Evolutionary conservation across 2,329 filamentous ascomycete species (phyloP), one percentile per base, ranked within the genome.

Genomic region (Grosmannia clavigera): DNA sequence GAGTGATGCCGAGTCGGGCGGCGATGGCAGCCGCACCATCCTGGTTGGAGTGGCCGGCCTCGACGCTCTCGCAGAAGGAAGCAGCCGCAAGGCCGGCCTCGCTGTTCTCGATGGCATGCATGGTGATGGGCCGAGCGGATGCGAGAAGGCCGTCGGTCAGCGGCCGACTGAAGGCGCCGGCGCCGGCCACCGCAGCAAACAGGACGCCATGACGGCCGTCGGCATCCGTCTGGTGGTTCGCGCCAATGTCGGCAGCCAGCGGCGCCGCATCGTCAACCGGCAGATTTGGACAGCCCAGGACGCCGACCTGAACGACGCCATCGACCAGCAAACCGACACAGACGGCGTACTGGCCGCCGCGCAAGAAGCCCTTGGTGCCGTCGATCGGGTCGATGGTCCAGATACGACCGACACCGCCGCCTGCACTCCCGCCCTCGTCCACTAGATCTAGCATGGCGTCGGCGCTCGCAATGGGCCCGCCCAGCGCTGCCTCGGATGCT

Each of bases 381-480:
- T 99, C 94, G 64, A 99, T 96, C 62, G 94, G 94, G 73, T 99
- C 94, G 61, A 99, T 85, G 50, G 92, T 89, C 94, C 94, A 99
- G 72, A 97, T 90, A 66, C 94, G 81, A 64, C 90, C 91, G 65
- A 77, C 80, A 62, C 75, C 72, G 33, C 90, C 90, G 62, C 90
- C 90, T 61, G 81, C 74, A 73, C 85, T 89, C 70, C 81, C 82
- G 51, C 86, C 86, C 63, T 74, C 73, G 74, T 89, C 86, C 65
- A 90, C 84, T 48, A 85, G 74, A 65, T 82, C 77, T 57, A 82
- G 67, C 79, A 81, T 81, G 48, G 74, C 75, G 59, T 84, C 79
- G 56, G 81, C 78, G 62, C 72, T 79, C 65, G 77, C 71, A 61
- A 91, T 76, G 10, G 79, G 76, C 1, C 87, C 87, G 55, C 85